phyloP scores from a whole-genome alignment of 2,329 filamentous ascomycete species.

The Aspergillus ochraceoroseus region DNA sequence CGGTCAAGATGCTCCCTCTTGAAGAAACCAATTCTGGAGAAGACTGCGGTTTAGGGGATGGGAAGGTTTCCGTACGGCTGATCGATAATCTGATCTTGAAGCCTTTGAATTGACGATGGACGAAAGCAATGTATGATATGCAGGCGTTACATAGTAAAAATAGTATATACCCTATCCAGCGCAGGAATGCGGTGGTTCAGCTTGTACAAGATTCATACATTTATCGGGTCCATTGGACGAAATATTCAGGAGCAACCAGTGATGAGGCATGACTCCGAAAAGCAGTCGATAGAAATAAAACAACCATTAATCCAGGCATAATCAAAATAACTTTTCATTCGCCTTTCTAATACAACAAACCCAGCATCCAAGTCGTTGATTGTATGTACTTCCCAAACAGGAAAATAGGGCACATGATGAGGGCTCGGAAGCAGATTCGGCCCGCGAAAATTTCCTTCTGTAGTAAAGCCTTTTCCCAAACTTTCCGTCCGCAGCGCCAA shows the following conservation, averaged over 20 bases:
- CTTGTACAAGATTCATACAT: no score
- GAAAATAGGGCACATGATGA: conserved; percentile 33
- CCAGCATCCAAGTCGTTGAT: no score
- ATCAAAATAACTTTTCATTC: background rate
- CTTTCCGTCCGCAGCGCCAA: background rate
- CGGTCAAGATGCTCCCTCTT: conserved; percentile 80
- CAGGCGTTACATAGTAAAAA: no score
- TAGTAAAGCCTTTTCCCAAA: conserved; percentile 12
- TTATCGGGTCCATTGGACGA: no score
- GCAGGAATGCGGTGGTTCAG: no score
- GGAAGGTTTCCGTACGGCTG: conserved; percentile 71
- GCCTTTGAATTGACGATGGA: conserved; percentile 20
- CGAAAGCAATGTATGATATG: no score
- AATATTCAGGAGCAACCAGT: no score
- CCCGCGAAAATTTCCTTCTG: conserved; percentile 35
- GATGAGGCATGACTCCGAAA: no score
- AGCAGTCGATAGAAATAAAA: no score
- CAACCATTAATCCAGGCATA: no score
- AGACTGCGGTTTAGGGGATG: conserved; percentile 64
- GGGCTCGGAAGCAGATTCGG: conserved; percentile 27
- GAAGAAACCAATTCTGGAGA: conserved; percentile 66
- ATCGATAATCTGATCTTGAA: conserved; percentile 87
- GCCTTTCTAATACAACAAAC: background rate
- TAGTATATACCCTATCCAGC: background rate
- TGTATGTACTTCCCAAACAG: conserved; percentile 20